Evolutionary conservation across 2,329 filamentous ascomycete species (phyloP), one percentile per base, ranked within the genome.

Genomic region (Setomelanomma holmii): DNA sequence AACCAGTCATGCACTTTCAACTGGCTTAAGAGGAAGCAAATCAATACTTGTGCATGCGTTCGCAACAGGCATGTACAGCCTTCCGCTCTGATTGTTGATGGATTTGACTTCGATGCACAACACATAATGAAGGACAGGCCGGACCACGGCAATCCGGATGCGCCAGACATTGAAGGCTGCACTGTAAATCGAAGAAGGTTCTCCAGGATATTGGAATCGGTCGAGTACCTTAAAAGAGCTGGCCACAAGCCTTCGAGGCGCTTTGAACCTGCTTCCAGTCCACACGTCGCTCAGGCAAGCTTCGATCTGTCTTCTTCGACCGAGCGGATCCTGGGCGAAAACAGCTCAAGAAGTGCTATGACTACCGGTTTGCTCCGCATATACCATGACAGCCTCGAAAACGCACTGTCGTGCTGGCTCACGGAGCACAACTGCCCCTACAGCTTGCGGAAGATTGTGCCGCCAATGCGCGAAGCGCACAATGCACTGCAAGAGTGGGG

Each of bases 341-440:
- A 8, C 10, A 30, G 14, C 14, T 8, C 27, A 14, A 8, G 27
- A 30, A 10, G 10, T 8, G 14, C 27, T n/a, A 75, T 82, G 36
- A 76, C 76, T 0, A 70, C 77, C 16, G 75, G 68, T 10, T 67
- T 82, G 7, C 64, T 82, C 22, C 73, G 74, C 20, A 78, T 83
- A 22, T 84, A 83, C 58, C 80, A 83, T 53, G 81, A 83, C 54
- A 81, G 80, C 20, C 71, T 83, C 55, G 81, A 84, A 53, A 78
- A 81, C 53, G 79, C 77, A 11, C 63, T 83, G 2, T 79, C 80
- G 1, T 83, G 81, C 60, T 83, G 81, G 81, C 56, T 83, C n/a
- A 81, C 79, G 0, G 81, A 83, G 52, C 73, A 76, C 39, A 83
- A 79, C 4, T 83, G 81, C 43, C 81, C 81, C 0, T 83, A 83